Percentiles rank a stretch among this genome's conserved stretches.
Conservation (phyloP, 371 early-diverging fungal genomes). For the Apophysomyces elegans region DNA sequence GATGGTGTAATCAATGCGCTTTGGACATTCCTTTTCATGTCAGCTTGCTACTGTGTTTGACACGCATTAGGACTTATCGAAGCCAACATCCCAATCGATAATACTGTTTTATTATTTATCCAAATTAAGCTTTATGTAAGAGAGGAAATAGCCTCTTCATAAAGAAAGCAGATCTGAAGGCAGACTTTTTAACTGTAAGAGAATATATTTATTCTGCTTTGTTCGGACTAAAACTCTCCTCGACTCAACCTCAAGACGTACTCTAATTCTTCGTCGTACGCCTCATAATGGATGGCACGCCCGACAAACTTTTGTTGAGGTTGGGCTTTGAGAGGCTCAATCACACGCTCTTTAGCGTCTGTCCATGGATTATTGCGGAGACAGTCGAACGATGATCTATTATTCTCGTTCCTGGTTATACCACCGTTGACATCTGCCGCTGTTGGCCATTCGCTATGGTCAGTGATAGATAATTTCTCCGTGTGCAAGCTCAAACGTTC, state of each 20-base stretch:
- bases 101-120: too few species aligned
- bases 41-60: too few species aligned
- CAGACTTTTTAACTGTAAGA: neutral
- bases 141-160: too few species aligned
- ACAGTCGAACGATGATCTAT: neutral
- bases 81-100: too few species aligned
- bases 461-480: conserved; percentile 7
- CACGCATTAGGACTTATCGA: too few species aligned
- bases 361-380: conserved; percentile 12
- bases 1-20: too few species aligned
- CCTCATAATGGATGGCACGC: conserved; percentile 22
- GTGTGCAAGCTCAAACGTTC: neutral
- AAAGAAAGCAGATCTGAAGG: neutral
- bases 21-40: too few species aligned
- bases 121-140: too few species aligned
- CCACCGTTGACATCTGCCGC: conserved; percentile 10
- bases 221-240: conserved; percentile 33
- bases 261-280: conserved; percentile 46
- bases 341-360: conserved; percentile 17
- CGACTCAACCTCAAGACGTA: conserved; percentile 47
- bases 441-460: conserved; percentile 17
- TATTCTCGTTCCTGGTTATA: neutral
- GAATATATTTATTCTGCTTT: neutral
- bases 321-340: conserved; percentile 6
- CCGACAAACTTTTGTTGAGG: neutral